Percentiles rank a stretch among this genome's conserved stretches.
phyloP scores from a whole-genome alignment of 345 rosid genomes.

The Dovyalis caffra region DNA sequence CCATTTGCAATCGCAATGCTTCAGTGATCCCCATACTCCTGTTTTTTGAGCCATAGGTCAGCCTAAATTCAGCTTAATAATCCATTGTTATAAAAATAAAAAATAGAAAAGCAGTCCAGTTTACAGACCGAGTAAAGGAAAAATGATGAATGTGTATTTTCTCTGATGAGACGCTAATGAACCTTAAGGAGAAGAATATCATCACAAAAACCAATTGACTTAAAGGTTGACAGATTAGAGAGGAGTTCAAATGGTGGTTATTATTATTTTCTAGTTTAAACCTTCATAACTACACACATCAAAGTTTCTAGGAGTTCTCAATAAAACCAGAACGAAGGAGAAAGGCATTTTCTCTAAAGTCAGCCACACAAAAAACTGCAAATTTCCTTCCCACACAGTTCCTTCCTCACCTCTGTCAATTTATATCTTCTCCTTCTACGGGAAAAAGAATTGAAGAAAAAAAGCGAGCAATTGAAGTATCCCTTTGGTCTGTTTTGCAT shows the following conservation, averaged over 20 bases:
- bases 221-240: not conserved
- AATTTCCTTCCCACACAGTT: not conserved
- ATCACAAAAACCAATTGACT: not conserved
- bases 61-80: slow-evolving; percentile 7
- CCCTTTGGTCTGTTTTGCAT: not conserved
- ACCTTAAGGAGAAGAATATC: not conserved
- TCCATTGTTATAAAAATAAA: not conserved
- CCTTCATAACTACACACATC: not conserved
- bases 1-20: slow-evolving; percentile 87
- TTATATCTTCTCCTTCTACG: not conserved
- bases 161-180: not conserved
- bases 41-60: slow-evolving; percentile 13
- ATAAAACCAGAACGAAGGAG: not conserved
- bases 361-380: not conserved
- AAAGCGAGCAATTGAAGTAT: not conserved
- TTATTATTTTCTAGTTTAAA: not conserved
- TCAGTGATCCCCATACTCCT: slow-evolving; percentile 68
- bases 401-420: not conserved
- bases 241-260: not conserved
- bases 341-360: not conserved
- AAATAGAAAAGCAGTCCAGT: not conserved
- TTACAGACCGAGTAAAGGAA: not conserved
- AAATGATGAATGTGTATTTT: too few species aligned
- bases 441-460: not conserved
- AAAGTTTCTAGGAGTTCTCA: not conserved